Percentiles rank a stretch among this genome's conserved stretches.
These are phyloP conservation scores for Vanilla planifolia DNA, from an alignment of 106 monocot genomes.

Conservation along the genomic window DNA sequence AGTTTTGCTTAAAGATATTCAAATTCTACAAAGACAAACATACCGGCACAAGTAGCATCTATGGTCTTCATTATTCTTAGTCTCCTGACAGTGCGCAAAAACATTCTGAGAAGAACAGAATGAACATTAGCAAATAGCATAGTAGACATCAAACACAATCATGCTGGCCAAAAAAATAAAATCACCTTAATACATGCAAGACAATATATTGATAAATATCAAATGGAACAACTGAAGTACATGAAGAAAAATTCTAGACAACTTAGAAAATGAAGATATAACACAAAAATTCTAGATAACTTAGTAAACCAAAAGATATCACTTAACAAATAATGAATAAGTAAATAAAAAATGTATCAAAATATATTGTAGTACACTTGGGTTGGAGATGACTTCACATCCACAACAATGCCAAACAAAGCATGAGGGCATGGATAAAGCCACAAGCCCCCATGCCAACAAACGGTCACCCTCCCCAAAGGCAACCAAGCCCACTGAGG, in stretches of 20 bases:
- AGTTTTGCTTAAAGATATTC: neutral
- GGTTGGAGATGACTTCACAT: no score
- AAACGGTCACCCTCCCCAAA: no score
- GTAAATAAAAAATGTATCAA: no score
- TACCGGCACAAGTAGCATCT: constrained; percentile 64
- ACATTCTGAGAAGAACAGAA: constrained; percentile 43
- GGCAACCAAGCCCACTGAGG: no score
- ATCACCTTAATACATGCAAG: neutral
- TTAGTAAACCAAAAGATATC: no score
- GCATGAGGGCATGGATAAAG: no score
- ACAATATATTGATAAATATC: no score
- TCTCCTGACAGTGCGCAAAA: constrained; percentile 65
- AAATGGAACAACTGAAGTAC: no score
- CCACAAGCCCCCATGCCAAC: no score
- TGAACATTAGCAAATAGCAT: neutral
- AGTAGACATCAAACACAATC: neutral
- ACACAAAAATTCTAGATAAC: neutral
- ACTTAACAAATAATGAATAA: no score
- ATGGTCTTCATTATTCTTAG: constrained; percentile 88
- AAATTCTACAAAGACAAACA: constrained; percentile 14
- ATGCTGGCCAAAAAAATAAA: neutral
- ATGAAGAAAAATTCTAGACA: neutral
- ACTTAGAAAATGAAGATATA: neutral
- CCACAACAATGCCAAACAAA: no score
- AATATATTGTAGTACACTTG: no score